A percentile compares a stretch with the other conserved stretches of the same genome.
Conservation (phyloP, 495 filamentous ascomycete species). For the Podospora australis region DNA sequence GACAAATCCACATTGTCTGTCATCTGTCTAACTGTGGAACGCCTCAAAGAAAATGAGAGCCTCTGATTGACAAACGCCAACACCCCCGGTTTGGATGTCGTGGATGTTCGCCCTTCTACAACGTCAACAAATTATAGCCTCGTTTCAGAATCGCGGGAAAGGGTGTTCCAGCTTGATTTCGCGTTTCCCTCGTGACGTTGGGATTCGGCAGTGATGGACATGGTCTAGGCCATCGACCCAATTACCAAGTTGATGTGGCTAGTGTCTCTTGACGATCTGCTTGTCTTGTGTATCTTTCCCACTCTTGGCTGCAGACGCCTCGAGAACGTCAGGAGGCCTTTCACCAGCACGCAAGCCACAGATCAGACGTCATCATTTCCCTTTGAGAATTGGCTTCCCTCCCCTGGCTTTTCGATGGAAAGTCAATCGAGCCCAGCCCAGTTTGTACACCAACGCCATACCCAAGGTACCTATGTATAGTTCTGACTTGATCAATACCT, state of each 20-base stretch:
- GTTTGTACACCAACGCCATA: no score
- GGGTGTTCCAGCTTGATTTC: slow-evolving; percentile 3
- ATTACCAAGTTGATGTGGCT: neutral
- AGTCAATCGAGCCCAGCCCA: no score
- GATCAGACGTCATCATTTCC: neutral
- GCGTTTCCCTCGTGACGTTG: neutral
- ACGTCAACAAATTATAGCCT: no score
- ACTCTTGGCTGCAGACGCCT: neutral
- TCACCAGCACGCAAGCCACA: neutral
- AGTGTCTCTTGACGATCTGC: neutral
- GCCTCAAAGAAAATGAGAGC: no score
- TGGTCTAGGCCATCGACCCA: no score
- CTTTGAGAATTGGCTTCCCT: neutral
- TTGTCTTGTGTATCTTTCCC: neutral
- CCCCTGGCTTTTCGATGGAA: neutral
- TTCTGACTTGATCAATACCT: no score
- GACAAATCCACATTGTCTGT: no score
- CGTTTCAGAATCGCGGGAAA: slow-evolving; percentile 4
- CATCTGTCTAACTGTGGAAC: no score
- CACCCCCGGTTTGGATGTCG: no score
- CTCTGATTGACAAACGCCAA: no score
- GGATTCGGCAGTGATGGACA: neutral
- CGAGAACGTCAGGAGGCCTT: neutral
- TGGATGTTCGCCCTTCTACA: no score
- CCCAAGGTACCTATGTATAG: no score